phyloP scores from a whole-genome alignment of 2,329 filamentous ascomycete species.

The Aspergillus candidus region DNA sequence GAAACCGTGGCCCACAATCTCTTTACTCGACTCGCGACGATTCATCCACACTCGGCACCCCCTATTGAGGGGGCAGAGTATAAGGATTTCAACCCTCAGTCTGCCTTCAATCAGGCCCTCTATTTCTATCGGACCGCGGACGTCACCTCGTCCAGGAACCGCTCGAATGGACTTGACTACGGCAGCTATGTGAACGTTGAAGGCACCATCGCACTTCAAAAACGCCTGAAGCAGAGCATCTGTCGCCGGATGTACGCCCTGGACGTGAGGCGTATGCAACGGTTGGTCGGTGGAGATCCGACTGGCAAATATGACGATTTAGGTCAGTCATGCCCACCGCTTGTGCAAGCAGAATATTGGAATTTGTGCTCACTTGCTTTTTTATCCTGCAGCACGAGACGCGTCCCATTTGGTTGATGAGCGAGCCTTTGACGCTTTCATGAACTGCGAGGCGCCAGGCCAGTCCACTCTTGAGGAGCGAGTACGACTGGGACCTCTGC shows the following conservation, averaged over 20 bases:
- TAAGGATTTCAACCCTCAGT: conserved; percentile 39
- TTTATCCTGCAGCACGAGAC: conserved; percentile 24
- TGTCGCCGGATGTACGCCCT: conserved; percentile 39
- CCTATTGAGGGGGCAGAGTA: conserved; percentile 35
- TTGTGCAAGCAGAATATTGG: background rate
- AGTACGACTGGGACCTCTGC: conserved; percentile 34
- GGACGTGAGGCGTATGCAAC: conserved; percentile 36
- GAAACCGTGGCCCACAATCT: conserved; percentile 44
- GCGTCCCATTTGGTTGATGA: conserved; percentile 26
- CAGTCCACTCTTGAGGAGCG: conserved; percentile 33
- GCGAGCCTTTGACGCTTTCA: conserved; percentile 35
- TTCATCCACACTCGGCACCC: conserved; percentile 41
- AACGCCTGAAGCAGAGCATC: conserved; percentile 33
- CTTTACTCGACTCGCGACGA: conserved; percentile 42
- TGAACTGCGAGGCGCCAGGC: conserved; percentile 35
- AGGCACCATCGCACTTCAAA: conserved; percentile 37
- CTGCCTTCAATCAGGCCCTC: conserved; percentile 35
- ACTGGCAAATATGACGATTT: conserved; percentile 31
- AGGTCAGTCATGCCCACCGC: conserved; percentile 22
- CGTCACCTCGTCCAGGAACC: conserved; percentile 30
- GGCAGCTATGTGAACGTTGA: conserved; percentile 42
- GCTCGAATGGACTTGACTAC: conserved; percentile 34
- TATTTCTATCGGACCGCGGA: conserved; percentile 39
- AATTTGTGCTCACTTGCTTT: conserved; percentile 2
- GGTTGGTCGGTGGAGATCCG: conserved; percentile 34